A percentile compares a stretch with the other conserved stretches of the same genome.
Evolutionary conservation across 2,329 filamentous ascomycete species (phyloP).

Genomic region (Sclerotinia minor): DNA sequence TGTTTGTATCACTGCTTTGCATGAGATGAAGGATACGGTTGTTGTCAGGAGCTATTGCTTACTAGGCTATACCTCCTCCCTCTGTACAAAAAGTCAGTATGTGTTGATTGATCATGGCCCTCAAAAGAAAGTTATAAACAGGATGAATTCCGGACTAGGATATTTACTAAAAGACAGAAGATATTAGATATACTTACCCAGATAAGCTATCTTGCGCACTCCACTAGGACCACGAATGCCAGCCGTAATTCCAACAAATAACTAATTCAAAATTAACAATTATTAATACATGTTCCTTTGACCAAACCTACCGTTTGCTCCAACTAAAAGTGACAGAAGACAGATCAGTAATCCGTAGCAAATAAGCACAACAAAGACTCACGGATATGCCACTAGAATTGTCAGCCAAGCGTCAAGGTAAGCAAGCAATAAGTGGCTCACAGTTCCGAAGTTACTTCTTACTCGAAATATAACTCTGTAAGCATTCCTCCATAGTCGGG

Average conservation of each 20-base stretch:
- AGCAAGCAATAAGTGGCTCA: background rate
- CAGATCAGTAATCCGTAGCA: background rate
- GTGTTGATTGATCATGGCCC: background rate
- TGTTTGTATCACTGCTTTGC: background rate
- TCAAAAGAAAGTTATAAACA: background rate
- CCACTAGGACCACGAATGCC: background rate
- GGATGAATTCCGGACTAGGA: background rate
- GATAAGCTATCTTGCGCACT: background rate
- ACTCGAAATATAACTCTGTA: background rate
- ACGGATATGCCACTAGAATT: constrained; percentile 3
- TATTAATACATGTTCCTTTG: background rate
- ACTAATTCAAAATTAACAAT: background rate
- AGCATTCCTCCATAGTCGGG: background rate
- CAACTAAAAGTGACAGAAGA: background rate
- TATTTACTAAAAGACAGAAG: background rate
- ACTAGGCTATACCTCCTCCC: background rate
- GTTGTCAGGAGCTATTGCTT: background rate
- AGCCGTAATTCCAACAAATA: background rate
- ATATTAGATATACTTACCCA: background rate
- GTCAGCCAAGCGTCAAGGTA: background rate
- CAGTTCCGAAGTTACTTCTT: constrained; percentile 8
- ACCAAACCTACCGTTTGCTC: background rate
- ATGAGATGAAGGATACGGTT: background rate
- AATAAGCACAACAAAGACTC: background rate
- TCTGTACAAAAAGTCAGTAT: background rate